A percentile compares a stretch with the other conserved stretches of the same genome.
Conservation (phyloP, 306 rosid species). For the Cucurbita maxima region DNA sequence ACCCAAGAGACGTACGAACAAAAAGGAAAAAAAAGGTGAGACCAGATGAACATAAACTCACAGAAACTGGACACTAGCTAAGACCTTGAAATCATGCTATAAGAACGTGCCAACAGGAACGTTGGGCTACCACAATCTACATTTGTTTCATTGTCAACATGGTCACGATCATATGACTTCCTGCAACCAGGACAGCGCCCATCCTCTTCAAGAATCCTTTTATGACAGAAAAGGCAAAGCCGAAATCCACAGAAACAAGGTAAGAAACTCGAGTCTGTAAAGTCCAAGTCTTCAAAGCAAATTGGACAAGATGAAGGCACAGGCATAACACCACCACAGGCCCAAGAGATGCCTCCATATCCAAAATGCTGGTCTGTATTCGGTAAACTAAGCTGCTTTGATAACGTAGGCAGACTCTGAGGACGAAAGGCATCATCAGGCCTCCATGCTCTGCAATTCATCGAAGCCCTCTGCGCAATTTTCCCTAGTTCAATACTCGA, state of each 20-base stretch:
- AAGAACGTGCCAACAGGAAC: conserved; percentile 61
- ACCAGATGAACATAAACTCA: conserved; percentile 28
- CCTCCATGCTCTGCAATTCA: conserved; percentile 64
- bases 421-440: conserved; percentile 87
- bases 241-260: conserved; percentile 88
- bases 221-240: conserved; percentile 96
- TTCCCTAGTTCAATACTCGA: conserved; percentile 21
- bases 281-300: conserved; percentile 84
- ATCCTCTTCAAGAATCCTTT: conserved; percentile 85
- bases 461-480: conserved; percentile 26
- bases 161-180: conserved; percentile 59
- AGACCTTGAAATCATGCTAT: conserved; percentile 72
- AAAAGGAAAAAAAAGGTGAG: conserved; percentile 1
- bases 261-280: conserved; percentile 71
- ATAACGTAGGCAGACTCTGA: conserved; percentile 71
- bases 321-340: conserved; percentile 12
- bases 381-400: conserved; percentile 71
- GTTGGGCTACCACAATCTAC: conserved; percentile 45
- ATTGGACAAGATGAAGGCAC: conserved; percentile 70
- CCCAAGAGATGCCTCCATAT: conserved; percentile 48
- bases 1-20: conserved; percentile 19
- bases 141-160: conserved; percentile 47
- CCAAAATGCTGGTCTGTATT: conserved; percentile 32
- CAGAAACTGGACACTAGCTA: conserved; percentile 28
- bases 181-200: conserved; percentile 96